Evolutionary conservation across 768 basidiomycete species (phyloP).

Genomic region (Panellus pusillus): DNA sequence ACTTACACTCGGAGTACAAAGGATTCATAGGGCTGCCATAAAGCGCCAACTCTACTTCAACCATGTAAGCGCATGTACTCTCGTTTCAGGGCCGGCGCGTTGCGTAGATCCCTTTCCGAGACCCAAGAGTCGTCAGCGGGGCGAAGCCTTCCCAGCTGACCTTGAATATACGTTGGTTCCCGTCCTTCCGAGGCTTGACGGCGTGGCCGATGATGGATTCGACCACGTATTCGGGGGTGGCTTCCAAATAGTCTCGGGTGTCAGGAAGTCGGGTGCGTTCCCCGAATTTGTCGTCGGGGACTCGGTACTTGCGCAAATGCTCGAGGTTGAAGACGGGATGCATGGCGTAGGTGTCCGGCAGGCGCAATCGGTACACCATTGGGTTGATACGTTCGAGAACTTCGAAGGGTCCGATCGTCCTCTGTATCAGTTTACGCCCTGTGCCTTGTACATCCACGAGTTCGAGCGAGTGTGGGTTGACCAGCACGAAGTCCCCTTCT

Average conservation of each 20-base stretch:
- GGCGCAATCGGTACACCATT: conserved; percentile 18
- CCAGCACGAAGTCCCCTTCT: conserved; percentile 15
- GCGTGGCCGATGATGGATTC: neutral
- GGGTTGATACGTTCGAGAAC: conserved; percentile 23
- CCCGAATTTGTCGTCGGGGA: no score
- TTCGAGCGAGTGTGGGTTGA: conserved; percentile 25
- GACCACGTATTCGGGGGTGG: neutral
- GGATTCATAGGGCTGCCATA: no score
- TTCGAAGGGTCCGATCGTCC: no score
- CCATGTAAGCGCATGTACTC: no score
- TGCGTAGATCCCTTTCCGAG: no score
- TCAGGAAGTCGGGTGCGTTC: no score
- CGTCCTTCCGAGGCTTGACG: neutral
- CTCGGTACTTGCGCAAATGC: no score
- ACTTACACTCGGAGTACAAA: no score
- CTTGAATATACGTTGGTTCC: neutral
- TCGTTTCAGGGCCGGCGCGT: no score
- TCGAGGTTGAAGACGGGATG: no score
- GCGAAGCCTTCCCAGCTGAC: neutral
- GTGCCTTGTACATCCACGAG: conserved; percentile 22
- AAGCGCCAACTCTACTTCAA: no score
- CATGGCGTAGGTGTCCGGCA: conserved; percentile 23
- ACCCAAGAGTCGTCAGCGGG: conserved; percentile 8
- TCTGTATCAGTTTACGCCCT: conserved; percentile 25
- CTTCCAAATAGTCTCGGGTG: neutral